These are phyloP conservation scores for Nitzschia sp. DNA, from an alignment of 108 stramenopile genomes.

Conservation along the genomic window DNA sequence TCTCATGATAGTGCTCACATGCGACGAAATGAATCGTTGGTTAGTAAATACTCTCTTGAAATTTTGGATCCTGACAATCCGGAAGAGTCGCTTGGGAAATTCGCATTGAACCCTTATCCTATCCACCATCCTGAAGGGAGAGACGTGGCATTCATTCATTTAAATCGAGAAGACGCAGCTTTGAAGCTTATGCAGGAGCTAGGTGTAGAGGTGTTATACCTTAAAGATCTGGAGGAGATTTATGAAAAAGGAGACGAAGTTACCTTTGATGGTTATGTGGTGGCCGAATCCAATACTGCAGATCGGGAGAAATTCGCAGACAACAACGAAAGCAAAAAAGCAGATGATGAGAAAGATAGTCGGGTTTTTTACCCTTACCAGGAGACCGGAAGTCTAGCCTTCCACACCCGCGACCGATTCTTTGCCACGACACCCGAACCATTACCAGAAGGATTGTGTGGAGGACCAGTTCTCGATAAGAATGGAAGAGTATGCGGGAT, in stretches of 20 bases:
- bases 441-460: constrained; percentile 83
- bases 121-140: constrained; percentile 80
- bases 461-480: constrained; percentile 69
- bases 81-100: constrained; percentile 56
- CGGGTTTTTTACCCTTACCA: constrained; percentile 67
- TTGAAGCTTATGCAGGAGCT: constrained; percentile 55
- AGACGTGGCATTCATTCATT: constrained; percentile 79
- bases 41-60: constrained; percentile 46
- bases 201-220: constrained; percentile 66
- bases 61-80: constrained; percentile 45
- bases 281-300: constrained; percentile 50
- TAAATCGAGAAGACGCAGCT: constrained; percentile 68
- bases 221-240: constrained; percentile 53
- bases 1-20: no score
- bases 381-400: constrained; percentile 55
- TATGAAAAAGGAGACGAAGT: constrained; percentile 74
- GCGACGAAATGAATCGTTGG: no score
- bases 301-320: constrained; percentile 28
- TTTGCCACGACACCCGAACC: constrained; percentile 68
- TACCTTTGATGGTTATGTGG: constrained; percentile 77
- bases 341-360: constrained; percentile 34
- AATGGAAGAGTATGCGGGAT: constrained; percentile 63
- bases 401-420: constrained; percentile 74
- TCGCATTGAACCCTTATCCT: constrained; percentile 76
- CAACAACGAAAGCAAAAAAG: constrained; percentile 16